phyloP scores from a whole-genome alignment of 2,329 filamentous ascomycete species.

The Fusarium burgessii region DNA sequence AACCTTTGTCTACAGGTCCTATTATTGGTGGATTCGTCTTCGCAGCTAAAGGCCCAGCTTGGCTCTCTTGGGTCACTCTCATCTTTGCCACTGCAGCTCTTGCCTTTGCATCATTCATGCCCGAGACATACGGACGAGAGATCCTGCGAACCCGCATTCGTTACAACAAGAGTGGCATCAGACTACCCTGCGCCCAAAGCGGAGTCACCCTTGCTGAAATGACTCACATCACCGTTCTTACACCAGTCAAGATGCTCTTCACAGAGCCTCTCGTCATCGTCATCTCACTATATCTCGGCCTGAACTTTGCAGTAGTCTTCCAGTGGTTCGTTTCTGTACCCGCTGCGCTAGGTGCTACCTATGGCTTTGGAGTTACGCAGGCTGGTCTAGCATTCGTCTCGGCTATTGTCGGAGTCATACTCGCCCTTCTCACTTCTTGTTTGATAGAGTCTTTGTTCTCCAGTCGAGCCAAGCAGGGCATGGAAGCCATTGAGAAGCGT shows the following conservation, averaged over 20 bases:
- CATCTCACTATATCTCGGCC: neutral
- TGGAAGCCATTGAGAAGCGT: neutral
- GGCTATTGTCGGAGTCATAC: neutral
- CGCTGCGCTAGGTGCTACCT: neutral
- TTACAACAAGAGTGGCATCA: slow-evolving; percentile 1
- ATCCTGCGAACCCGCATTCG: slow-evolving; percentile 3
- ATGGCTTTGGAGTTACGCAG: neutral
- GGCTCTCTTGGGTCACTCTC: slow-evolving; percentile 3
- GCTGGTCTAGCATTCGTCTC: neutral
- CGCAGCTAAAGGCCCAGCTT: neutral
- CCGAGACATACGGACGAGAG: neutral
- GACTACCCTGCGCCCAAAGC: neutral
- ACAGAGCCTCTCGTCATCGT: neutral
- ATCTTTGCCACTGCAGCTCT: neutral
- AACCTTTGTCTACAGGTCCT: neutral
- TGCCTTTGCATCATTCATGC: slow-evolving; percentile 11
- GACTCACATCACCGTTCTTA: slow-evolving; percentile 1
- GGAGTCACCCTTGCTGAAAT: neutral
- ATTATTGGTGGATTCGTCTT: neutral
- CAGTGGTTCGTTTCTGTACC: slow-evolving; percentile 9
- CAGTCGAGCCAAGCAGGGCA: neutral
- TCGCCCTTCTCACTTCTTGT: neutral
- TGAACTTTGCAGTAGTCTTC: slow-evolving; percentile 3
- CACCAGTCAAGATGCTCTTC: slow-evolving; percentile 3
- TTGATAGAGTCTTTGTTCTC: neutral